phyloP scores from a whole-genome alignment of 495 filamentous ascomycete species.

The Podospora pseudopauciseta region DNA sequence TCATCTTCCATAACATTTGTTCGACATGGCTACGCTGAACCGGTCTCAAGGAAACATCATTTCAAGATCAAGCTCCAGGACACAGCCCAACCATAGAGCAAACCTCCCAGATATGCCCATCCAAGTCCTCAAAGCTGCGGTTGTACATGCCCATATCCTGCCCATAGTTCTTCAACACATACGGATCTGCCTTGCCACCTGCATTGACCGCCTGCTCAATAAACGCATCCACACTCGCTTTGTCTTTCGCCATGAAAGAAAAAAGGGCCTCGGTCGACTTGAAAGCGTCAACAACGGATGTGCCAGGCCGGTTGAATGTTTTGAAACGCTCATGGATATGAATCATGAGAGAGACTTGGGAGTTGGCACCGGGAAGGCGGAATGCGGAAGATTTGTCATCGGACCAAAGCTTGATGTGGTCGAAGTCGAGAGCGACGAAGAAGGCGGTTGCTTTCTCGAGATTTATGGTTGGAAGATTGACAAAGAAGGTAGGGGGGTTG shows the following conservation, averaged over 20 bases:
- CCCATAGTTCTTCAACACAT: constrained; percentile 17
- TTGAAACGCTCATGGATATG: constrained; percentile 21
- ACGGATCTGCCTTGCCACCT: constrained; percentile 24
- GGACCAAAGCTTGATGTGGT: constrained; percentile 15
- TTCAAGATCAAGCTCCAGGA: background rate
- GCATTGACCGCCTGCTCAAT: constrained; percentile 18
- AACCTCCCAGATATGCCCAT: constrained; percentile 28
- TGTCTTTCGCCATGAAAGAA: constrained; percentile 8
- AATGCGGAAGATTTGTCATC: constrained; percentile 17
- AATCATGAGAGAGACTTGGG: constrained; percentile 21
- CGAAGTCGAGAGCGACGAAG: constrained; percentile 21
- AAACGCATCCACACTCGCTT: constrained; percentile 18
- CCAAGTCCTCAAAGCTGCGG: constrained; percentile 25
- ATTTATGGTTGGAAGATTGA: constrained; percentile 21
- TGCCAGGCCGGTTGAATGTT: constrained; percentile 20
- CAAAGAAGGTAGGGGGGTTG: constrained; percentile 19
- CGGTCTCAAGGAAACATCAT: too few species aligned
- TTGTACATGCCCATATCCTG: constrained; percentile 22
- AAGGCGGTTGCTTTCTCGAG: constrained; percentile 14
- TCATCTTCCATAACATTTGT: too few species aligned
- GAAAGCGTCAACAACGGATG: constrained; percentile 15
- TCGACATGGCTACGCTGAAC: too few species aligned
- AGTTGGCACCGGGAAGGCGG: constrained; percentile 20
- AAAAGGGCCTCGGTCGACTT: constrained; percentile 20
- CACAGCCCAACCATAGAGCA: constrained; percentile 12